These are phyloP conservation scores for Yamadazyma phyllophila DNA, from an alignment of 805 yeast species.

Conservation along the genomic window DNA sequence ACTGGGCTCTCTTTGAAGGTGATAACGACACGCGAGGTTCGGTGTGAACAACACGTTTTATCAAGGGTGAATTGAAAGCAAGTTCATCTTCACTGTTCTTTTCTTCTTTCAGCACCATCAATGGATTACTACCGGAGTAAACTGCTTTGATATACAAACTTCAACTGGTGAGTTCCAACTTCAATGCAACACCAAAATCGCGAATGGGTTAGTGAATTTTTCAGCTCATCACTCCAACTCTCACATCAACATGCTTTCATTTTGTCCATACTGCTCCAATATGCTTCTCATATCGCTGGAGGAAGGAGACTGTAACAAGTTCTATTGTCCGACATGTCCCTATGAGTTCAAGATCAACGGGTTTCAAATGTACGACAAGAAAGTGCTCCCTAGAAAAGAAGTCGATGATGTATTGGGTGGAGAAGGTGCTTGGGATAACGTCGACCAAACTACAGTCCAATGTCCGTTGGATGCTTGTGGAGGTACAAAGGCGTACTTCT, in stretches of 20 bases:
- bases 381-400: constrained; percentile 77
- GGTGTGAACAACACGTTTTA: constrained; percentile 5
- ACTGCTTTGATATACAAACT: too few relatives aligned
- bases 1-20: background rate
- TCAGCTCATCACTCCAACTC: background rate
- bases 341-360: constrained; percentile 89
- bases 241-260: constrained; percentile 68
- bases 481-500: constrained; percentile 88
- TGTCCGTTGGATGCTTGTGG: constrained; percentile 90
- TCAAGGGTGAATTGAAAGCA: constrained; percentile 4
- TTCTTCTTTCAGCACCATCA: background rate
- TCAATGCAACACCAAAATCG: background rate
- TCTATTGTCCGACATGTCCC: constrained; percentile 93
- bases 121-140: background rate
- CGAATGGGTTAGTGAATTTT: background rate
- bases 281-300: constrained; percentile 66
- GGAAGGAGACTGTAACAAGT: constrained; percentile 52
- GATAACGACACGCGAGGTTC: constrained; percentile 5
- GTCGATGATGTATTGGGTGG: constrained; percentile 97
- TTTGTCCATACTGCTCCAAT: constrained; percentile 92
- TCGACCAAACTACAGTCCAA: constrained; percentile 90
- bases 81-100: background rate
- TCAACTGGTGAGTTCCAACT: background rate
- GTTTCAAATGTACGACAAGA: constrained; percentile 80
- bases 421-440: constrained; percentile 98